Evolutionary conservation across 2,329 filamentous ascomycete species (phyloP), one percentile per base, ranked within the genome.

Genomic region (Didymella glomerata): DNA sequence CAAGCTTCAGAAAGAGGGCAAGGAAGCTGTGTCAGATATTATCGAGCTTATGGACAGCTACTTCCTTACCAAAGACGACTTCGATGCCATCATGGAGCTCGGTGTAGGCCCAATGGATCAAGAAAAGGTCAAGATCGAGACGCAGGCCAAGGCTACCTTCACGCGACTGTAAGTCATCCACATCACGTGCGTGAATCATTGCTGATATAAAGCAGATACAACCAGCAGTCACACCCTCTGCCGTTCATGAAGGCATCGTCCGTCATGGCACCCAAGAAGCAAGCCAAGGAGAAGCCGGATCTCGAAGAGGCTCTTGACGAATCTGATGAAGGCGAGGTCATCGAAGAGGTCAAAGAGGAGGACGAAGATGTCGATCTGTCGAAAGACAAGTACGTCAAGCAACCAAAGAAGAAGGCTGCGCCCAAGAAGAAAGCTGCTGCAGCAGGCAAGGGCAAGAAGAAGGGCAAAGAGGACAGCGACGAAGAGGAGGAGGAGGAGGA

Each of bases 21-120:
- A 92, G 70, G 93, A 96, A 1, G 85, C 86, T 8, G 90, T 97
- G 4, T 84, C 86, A 1, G 89, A 91, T 2, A 89, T 97, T 53
- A 99, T 99, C 71, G 87, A 95, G 53, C 83, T 97, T 53, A 98
- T 99, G 95, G 95, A 99, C 74, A 93, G 90, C 74, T 99, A 99
- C 79, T 99, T 90, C 77, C 82, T 99, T 57, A 98, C 95, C 0
- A 90, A 90, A 62, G 95, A 99, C 24, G 95, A 99, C 75, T 96
- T 94, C 77, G 95, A 99, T 73, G 90, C 89, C 10, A 92, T 99
- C 69, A 84, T 93, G 75, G 95, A 99, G 79, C 85, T 99, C 24
- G 94, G 93, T 7, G 86, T 99, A 14, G 95, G 94, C 4, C 86
- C 88, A 1, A 93, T 96, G 84, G 85, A 89, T 62, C 88, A 93